Evolutionary conservation across 2,329 filamentous ascomycete species (phyloP).

Genomic region (Penicillium thymicola): DNA sequence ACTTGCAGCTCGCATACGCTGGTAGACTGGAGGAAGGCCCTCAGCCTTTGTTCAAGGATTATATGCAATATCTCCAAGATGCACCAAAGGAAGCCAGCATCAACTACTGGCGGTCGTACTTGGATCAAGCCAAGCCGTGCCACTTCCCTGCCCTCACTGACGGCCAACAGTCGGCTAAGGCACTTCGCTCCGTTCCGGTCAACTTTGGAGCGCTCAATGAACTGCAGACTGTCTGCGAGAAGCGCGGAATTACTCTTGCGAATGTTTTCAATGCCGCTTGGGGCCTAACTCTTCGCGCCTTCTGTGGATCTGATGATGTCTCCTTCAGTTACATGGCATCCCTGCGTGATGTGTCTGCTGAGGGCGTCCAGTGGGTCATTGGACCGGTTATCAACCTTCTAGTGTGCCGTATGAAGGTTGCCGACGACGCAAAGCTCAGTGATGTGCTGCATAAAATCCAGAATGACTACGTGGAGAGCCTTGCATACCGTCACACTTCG

Average conservation of each 20-base stretch:
- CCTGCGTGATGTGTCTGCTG: conserved; percentile 41
- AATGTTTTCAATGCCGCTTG: conserved; percentile 68
- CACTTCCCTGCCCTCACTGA: conserved; percentile 38
- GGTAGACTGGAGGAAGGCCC: conserved; percentile 38
- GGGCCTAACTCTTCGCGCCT: conserved; percentile 59
- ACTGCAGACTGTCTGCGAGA: conserved; percentile 42
- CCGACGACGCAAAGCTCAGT: conserved; percentile 30
- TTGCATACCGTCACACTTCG: conserved; percentile 45
- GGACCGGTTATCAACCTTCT: conserved; percentile 49
- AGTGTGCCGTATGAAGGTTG: conserved; percentile 43
- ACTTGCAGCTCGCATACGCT: conserved; percentile 48
- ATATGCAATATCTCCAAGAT: conserved; percentile 31
- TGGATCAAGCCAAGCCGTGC: conserved; percentile 34
- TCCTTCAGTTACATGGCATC: conserved; percentile 48
- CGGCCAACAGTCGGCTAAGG: conserved; percentile 21
- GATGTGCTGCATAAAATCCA: conserved; percentile 44
- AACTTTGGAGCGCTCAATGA: conserved; percentile 27
- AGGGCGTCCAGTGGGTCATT: conserved; percentile 42
- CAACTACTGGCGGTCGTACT: conserved; percentile 39
- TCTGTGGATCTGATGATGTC: conserved; percentile 68
- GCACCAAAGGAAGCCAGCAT: conserved; percentile 28
- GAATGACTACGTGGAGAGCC: conserved; percentile 46
- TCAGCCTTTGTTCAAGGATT: conserved; percentile 37
- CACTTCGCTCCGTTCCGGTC: conserved; percentile 31
- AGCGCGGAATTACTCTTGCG: conserved; percentile 47